Evolutionary conservation across 1,284 basidiomycete species (phyloP).

Genomic region (Trametes pubescens): DNA sequence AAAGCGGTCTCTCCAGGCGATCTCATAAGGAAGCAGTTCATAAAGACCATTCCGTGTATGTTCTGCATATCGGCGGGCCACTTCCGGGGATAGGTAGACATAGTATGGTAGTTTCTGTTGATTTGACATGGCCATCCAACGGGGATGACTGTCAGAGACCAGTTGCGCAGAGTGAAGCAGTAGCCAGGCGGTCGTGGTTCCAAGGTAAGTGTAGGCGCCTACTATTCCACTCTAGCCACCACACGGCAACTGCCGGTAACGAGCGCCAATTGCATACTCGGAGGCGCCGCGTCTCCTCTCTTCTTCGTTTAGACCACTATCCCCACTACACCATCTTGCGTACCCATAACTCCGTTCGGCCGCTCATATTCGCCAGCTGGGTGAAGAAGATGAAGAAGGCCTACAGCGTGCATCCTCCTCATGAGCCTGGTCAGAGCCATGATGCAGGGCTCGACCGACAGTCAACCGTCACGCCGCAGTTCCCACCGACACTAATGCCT

Average conservation of each 20-base stretch:
- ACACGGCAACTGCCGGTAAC: neutral
- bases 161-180: neutral
- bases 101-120: neutral
- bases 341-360: no score
- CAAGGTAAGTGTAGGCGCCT: neutral
- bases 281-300: no score
- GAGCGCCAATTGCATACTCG: neutral
- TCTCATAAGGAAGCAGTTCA: constrained; percentile 7
- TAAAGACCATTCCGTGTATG: neutral
- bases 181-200: neutral
- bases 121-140: neutral
- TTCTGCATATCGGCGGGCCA: neutral
- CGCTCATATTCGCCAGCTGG: no score
- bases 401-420: no score
- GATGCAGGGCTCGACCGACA: no score
- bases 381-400: no score
- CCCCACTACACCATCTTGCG: no score
- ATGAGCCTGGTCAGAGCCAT: no score
- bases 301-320: no score
- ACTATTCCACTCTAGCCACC: neutral
- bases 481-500: neutral
- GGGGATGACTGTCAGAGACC: neutral
- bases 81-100: neutral
- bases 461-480: no score
- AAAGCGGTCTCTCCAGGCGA: constrained; percentile 5